phyloP scores from a whole-genome alignment of 2,329 filamentous ascomycete species.

The Sphaceloma murrayae region DNA sequence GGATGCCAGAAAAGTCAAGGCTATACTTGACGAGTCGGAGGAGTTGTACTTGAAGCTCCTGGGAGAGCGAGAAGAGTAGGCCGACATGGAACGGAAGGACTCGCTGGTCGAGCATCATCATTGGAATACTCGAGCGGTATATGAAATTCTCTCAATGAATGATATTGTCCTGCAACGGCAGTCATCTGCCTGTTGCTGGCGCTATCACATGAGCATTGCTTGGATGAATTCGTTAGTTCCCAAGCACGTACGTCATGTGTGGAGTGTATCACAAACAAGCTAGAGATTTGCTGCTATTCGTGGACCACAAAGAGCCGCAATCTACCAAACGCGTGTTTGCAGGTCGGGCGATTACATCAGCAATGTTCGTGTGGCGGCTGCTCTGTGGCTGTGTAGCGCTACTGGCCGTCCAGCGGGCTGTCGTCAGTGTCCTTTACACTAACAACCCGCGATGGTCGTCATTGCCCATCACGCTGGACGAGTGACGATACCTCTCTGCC shows the following conservation, averaged over 20 bases:
- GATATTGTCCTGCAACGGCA: too few species aligned
- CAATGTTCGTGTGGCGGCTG: not conserved
- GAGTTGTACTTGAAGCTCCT: slow-evolving; percentile 34
- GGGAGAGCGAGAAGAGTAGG: not conserved
- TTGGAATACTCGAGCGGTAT: too few species aligned
- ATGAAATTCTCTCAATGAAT: too few species aligned
- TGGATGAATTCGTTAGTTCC: too few species aligned
- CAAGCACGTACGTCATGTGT: too few species aligned
- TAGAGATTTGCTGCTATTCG: too few species aligned
- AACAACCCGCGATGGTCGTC: not conserved
- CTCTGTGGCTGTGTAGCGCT: not conserved
- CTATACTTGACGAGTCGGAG: slow-evolving; percentile 47
- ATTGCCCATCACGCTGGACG: not conserved
- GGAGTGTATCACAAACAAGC: too few species aligned
- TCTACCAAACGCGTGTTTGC: not conserved
- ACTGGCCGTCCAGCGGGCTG: not conserved
- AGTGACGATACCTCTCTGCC: too few species aligned
- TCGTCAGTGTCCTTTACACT: not conserved
- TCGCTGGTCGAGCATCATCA: slow-evolving; percentile 3
- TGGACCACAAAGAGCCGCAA: too few species aligned
- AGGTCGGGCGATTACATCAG: not conserved
- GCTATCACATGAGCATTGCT: too few species aligned
- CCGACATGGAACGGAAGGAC: not conserved
- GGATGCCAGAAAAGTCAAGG: slow-evolving; percentile 47
- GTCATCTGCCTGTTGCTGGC: too few species aligned